Conservation (phyloP, 2,329 filamentous ascomycete species). For the Botryotinia convoluta region DNA sequence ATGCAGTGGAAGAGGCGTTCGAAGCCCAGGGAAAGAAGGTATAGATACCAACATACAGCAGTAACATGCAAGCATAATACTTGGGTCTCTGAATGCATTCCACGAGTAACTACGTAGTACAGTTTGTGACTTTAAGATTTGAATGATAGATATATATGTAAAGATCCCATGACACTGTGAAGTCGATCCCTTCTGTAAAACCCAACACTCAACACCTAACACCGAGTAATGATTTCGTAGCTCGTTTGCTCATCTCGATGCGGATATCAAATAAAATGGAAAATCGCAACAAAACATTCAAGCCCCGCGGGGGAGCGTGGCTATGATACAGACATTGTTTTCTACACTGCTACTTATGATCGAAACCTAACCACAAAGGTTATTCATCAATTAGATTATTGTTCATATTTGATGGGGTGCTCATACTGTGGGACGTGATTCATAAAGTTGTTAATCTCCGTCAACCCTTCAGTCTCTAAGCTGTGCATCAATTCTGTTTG, state of each 20-base stretch:
- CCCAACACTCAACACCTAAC: background rate
- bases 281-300: background rate
- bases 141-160: background rate
- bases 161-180: background rate
- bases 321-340: background rate
- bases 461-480: conserved; percentile 66
- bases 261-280: conserved; percentile 7
- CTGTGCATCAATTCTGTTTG: conserved; percentile 80
- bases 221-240: conserved; percentile 9
- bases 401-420: conserved; percentile 31
- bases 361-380: conserved; percentile 16
- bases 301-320: background rate
- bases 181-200: background rate
- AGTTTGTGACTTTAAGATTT: background rate
- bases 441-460: conserved; percentile 60
- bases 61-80: background rate
- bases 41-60: background rate
- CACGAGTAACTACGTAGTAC: background rate
- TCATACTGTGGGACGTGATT: conserved; percentile 39
- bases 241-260: conserved; percentile 5
- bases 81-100: background rate
- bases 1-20: conserved; percentile 25
- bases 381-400: conserved; percentile 22
- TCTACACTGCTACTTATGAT: background rate
- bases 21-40: background rate